Conservation (phyloP, 2,329 filamentous ascomycete genomes). For the Alternaria postmessia region DNA sequence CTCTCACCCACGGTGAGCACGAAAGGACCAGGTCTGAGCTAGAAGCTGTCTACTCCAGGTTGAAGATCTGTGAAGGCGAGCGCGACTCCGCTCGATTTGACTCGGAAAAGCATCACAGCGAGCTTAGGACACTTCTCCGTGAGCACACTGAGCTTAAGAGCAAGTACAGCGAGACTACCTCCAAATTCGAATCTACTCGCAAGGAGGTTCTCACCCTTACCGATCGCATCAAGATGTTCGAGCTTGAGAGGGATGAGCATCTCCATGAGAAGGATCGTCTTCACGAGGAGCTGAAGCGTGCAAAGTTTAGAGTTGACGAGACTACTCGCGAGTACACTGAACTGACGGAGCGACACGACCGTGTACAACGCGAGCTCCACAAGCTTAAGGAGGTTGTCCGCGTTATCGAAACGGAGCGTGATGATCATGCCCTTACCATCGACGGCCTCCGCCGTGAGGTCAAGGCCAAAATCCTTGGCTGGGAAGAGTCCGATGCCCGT, state of each 20-base stretch:
- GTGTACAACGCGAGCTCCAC: constrained; percentile 30
- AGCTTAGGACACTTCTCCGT: constrained; percentile 29
- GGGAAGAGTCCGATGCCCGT: constrained; percentile 35
- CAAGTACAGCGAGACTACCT: constrained; percentile 25
- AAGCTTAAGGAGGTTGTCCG: constrained; percentile 34
- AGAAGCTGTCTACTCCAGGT: constrained; percentile 23
- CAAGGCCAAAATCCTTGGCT: constrained; percentile 27
- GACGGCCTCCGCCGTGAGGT: constrained; percentile 33
- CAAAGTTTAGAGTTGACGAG: constrained; percentile 29
- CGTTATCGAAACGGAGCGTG: constrained; percentile 30
- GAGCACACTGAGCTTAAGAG: constrained; percentile 39
- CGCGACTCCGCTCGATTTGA: constrained; percentile 31
- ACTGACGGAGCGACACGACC: constrained; percentile 33
- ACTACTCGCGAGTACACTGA: constrained; percentile 31
- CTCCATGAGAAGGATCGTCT: constrained; percentile 36
- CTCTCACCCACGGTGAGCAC: constrained; percentile 20
- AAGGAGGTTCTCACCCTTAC: constrained; percentile 31
- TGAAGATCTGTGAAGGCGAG: constrained; percentile 30
- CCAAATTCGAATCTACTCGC: constrained; percentile 31
- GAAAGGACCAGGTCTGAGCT: constrained; percentile 31
- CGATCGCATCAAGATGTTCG: constrained; percentile 34
- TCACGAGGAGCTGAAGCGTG: constrained; percentile 34
- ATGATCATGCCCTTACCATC: constrained; percentile 30
- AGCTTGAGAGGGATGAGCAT: constrained; percentile 33
- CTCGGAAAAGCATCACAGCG: constrained; percentile 31